phyloP scores from a whole-genome alignment of 1,284 basidiomycete genomes.

The Cerrena zonata region DNA sequence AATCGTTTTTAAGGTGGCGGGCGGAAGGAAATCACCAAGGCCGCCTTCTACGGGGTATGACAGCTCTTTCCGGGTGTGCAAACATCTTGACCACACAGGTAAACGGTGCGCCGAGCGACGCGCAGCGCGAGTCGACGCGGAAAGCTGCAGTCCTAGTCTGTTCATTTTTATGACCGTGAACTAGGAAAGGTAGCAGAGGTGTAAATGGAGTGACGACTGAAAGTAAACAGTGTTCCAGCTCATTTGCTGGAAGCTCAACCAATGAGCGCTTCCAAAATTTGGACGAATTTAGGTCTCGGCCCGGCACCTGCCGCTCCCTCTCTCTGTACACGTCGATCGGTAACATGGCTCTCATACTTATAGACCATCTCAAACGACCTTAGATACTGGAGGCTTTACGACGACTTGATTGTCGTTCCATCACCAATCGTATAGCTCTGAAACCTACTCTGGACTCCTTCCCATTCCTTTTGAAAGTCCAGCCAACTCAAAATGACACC shows the following conservation, averaged over 20 bases:
- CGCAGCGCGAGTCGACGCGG: slow-evolving; percentile 19
- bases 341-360: too few relatives aligned
- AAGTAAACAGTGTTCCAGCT: background rate
- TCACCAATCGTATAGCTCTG: background rate
- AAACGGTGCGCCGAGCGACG: slow-evolving; percentile 8
- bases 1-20: slow-evolving; percentile 58
- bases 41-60: slow-evolving; percentile 66
- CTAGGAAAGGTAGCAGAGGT: background rate
- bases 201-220: background rate
- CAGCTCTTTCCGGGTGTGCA: slow-evolving; percentile 54
- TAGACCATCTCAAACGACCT: too few relatives aligned
- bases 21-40: slow-evolving; percentile 69
- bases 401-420: too few relatives aligned
- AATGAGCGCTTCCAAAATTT: background rate
- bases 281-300: slow-evolving; percentile 5
- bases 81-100: slow-evolving; percentile 27
- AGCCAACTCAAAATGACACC: slow-evolving; percentile 1
- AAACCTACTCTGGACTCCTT: background rate
- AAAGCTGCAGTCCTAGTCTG: slow-evolving; percentile 19
- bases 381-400: too few relatives aligned
- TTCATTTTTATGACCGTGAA: slow-evolving; percentile 19
- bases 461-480: background rate
- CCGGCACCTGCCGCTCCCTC: slow-evolving; percentile 1
- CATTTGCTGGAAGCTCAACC: slow-evolving; percentile 1
- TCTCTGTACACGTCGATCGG: background rate